Evolutionary conservation across 2,329 filamentous ascomycete genomes (phyloP).

Genomic region (Xylariomycetidae sp.): DNA sequence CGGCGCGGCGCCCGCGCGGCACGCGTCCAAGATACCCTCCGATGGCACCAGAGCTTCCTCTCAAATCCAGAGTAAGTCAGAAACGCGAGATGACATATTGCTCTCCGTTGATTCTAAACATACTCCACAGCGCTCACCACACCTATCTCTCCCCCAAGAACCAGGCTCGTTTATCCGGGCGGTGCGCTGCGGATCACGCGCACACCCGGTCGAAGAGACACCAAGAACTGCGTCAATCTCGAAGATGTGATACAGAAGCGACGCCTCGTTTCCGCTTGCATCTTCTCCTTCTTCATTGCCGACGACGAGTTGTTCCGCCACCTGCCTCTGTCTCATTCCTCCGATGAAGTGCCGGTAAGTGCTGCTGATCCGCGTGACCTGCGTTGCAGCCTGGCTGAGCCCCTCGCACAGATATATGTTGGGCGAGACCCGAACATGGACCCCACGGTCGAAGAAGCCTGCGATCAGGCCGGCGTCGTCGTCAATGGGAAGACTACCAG

Average conservation of each 20-base stretch:
- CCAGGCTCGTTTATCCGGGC: too few relatives aligned
- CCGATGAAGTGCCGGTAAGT: conserved; percentile 13
- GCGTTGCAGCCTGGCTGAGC: background rate
- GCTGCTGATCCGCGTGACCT: too few relatives aligned
- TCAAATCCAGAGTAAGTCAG: too few relatives aligned
- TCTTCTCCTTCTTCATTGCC: conserved; percentile 18
- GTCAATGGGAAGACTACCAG: conserved; percentile 10
- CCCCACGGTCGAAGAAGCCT: conserved; percentile 6
- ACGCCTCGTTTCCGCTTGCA: conserved; percentile 17
- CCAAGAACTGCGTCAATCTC: conserved; percentile 19
- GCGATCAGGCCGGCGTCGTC: conserved; percentile 6
- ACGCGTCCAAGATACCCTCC: too few relatives aligned
- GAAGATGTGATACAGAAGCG: conserved; percentile 17
- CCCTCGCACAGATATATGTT: conserved; percentile 13
- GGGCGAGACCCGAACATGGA: conserved; percentile 17
- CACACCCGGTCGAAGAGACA: conserved; percentile 14
- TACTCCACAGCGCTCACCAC: too few relatives aligned
- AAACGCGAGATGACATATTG: too few relatives aligned
- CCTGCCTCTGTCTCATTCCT: conserved; percentile 9
- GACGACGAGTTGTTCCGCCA: conserved; percentile 13
- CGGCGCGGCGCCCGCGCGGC: too few relatives aligned
- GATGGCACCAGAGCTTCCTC: too few relatives aligned
- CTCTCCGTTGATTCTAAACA: too few relatives aligned
- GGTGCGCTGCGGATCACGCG: conserved; percentile 21
- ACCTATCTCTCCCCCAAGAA: too few relatives aligned